Percentiles rank a stretch among this genome's conserved stretches.
phyloP scores from a whole-genome alignment of 768 basidiomycete species.

The Leccinum boreale region DNA sequence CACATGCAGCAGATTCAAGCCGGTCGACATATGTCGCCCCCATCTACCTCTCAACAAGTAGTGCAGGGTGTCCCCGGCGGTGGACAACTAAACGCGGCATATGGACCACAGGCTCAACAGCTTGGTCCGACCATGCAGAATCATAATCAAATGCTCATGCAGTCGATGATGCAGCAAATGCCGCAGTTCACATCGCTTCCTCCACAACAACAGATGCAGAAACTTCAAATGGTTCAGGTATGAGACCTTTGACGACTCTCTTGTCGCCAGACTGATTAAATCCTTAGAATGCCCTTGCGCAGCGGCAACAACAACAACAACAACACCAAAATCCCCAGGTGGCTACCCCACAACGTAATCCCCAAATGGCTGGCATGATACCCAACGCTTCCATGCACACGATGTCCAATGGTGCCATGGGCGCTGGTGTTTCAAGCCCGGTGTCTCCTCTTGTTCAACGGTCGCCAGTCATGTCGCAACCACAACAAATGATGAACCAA shows the following conservation, averaged over 20 bases:
- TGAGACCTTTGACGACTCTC: conserved; percentile 4
- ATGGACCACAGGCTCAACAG: conserved; percentile 40
- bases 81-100: conserved; percentile 18
- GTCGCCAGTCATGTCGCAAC: conserved; percentile 27
- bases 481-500: conserved; percentile 27
- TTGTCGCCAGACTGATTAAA: conserved; percentile 5
- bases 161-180: conserved; percentile 47
- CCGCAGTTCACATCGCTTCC: conserved; percentile 55
- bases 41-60: conserved; percentile 25
- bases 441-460: conserved; percentile 30
- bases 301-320: conserved; percentile 31
- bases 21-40: conserved; percentile 43
- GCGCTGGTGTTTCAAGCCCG: conserved; percentile 23
- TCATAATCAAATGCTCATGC: conserved; percentile 56
- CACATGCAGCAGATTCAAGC: conserved; percentile 35
- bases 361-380: conserved; percentile 30
- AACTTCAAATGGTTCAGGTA: conserved; percentile 53
- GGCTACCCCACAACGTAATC: conserved; percentile 24
- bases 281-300: conserved; percentile 15
- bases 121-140: conserved; percentile 48
- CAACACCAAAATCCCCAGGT: conserved; percentile 28
- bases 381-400: conserved; percentile 24
- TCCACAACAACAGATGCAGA: conserved; percentile 56
- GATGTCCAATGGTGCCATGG: conserved; percentile 27
- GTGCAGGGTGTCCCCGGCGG: conserved; percentile 14